Base-by-base conservation (phyloP, 2,329 filamentous ascomycete genomes). In the Aspergillus sp. region DNA sequence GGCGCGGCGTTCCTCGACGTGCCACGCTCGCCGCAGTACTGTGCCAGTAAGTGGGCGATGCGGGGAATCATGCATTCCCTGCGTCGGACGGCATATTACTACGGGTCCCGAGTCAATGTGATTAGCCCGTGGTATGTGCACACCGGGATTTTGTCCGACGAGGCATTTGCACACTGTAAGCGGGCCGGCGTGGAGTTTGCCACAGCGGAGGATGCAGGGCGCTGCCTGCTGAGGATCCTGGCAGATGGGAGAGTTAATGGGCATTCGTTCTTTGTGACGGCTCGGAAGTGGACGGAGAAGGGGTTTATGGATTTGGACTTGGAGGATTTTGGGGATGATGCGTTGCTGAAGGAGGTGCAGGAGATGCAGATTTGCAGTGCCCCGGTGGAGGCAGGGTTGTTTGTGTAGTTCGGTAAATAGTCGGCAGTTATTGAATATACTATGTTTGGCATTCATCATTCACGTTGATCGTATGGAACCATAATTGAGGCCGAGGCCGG, bases 51-150 rank as follows among this genome's bases (percentile, higher is more conserved):
- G 61, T 78, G 73, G 66, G 75, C 68, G 3, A 68, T 74, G 54
- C 68, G 76, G 49, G 75, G 75, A 1, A 71, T 78, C n/a, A 74
- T 78, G 71, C 73, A 73, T 59, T 66, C 70, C 10, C 58, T 78
- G 44, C 60, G 75, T 39, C 63, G 70, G 25, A 75, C 72, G 5
- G 63, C 70, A 3, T 72, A 67, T 57, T 68, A 70, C 42, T 68
- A 75, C 38, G 67, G 74, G 3, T 75, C 71, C 56, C 70, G 77
- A 0, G 70, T 78, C 3, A 77, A 76, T 52, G 62, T 75, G 25
- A 74, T 78, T 39, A 73, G 72, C 3, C 75, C 76, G 3, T 77
- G 74, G 75, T 77, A 57, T 68, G 52, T 59, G 15, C 41, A 42
- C 2, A 60, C 58, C 2, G 56, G 32, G 7, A 60, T 60, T 8